These are phyloP conservation scores for Lachnum nothofagi DNA, from an alignment of 2,329 filamentous ascomycete genomes.

Conservation along the genomic window DNA sequence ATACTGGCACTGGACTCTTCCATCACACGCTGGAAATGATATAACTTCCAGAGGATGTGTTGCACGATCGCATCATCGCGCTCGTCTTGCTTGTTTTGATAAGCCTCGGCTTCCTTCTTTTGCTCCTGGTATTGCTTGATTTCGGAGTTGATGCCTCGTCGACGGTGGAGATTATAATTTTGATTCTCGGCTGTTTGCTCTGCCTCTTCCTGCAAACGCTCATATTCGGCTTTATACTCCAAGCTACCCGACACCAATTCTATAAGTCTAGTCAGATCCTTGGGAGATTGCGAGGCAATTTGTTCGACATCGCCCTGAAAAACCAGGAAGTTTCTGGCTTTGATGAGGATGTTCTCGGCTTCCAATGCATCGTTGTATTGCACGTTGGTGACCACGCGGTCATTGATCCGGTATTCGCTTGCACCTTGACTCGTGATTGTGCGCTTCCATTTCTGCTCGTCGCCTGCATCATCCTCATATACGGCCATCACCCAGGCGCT, in stretches of 20 bases:
- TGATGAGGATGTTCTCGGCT: conserved; percentile 93
- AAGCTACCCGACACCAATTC: conserved; percentile 97
- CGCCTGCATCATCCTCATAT: conserved; percentile 93
- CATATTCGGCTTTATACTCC: conserved; percentile 92
- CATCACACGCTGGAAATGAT: conserved; percentile 89
- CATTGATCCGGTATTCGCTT: conserved; percentile 97
- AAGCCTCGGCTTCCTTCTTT: conserved; percentile 91
- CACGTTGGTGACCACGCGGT: conserved; percentile 77
- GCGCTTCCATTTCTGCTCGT: conserved; percentile 94
- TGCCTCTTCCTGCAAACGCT: conserved; percentile 77
- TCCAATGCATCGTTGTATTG: conserved; percentile 93
- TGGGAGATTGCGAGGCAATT: conserved; percentile 90
- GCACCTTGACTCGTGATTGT: conserved; percentile 82
- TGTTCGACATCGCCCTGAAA: conserved; percentile 98
- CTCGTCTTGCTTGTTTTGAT: conserved; percentile 83
- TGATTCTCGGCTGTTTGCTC: conserved; percentile 86
- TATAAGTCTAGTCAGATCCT: conserved; percentile 86
- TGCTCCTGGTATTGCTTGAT: conserved; percentile 97
- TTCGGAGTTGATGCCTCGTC: conserved; percentile 92
- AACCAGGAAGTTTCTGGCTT: conserved; percentile 93
- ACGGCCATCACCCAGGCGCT: conserved; percentile 99
- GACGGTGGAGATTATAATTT: conserved; percentile 78
- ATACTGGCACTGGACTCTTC: conserved; percentile 88
- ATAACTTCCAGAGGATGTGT: conserved; percentile 94
- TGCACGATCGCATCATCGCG: conserved; percentile 86